Percentiles rank a stretch among this genome's conserved stretches.
Conservation (phyloP, 1,284 basidiomycete genomes). For the Puccinia triticina region DNA sequence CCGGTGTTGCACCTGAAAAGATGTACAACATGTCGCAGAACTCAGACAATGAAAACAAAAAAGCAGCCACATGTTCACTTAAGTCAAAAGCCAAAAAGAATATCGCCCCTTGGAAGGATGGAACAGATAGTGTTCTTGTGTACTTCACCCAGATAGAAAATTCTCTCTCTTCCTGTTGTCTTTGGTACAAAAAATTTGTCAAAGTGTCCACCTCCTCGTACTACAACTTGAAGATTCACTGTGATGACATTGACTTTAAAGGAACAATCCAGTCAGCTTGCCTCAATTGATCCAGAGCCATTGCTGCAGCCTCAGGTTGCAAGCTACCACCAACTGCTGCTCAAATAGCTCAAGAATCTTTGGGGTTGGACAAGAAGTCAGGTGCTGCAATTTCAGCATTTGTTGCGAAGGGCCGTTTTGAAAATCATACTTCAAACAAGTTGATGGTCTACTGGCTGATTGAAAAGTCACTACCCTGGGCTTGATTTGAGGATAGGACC, state of each 20-base stretch:
- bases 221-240: constrained; percentile 26
- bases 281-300: neutral
- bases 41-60: too few species aligned
- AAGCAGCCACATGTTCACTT: too few species aligned
- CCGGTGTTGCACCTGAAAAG: too few species aligned
- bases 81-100: neutral
- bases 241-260: neutral
- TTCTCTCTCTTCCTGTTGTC: neutral
- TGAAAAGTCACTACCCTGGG: too few species aligned
- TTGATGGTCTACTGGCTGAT: too few species aligned
- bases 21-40: too few species aligned
- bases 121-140: neutral
- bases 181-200: neutral
- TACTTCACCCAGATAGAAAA: neutral
- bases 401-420: neutral
- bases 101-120: neutral
- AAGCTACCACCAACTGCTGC: too few species aligned
- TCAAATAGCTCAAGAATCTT: neutral
- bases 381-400: neutral
- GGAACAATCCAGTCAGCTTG: neutral
- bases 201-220: neutral
- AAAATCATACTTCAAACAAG: too few species aligned
- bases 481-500: too few species aligned
- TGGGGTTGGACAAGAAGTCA: neutral
- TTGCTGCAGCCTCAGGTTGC: neutral